Percentiles rank a stretch among this genome's conserved stretches.
Evolutionary conservation across 805 yeast genomes (phyloP).

Genomic region (Tetrapisispora nanseiensis): DNA sequence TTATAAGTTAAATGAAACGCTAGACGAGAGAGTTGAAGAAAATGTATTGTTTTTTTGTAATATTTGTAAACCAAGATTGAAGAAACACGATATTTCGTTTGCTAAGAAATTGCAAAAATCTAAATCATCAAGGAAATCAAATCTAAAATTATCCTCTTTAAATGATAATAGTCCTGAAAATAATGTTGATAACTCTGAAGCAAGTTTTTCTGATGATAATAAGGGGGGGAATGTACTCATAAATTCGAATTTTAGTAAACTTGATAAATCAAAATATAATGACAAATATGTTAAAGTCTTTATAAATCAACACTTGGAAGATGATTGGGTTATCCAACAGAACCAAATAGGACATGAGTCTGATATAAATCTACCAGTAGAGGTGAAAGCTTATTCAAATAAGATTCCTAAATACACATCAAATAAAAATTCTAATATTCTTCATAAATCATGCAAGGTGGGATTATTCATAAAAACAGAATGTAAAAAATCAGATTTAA

Average conservation of each 20-base stretch:
- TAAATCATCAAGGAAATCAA: constrained; percentile 1
- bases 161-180: neutral
- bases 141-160: neutral
- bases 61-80: constrained; percentile 51
- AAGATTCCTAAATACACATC: neutral
- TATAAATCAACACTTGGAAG: constrained; percentile 43
- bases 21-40: constrained; percentile 64
- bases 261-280: constrained; percentile 13
- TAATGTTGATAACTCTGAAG: neutral
- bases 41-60: constrained; percentile 52
- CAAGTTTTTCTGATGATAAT: neutral
- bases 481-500: constrained; percentile 39
- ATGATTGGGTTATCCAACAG: constrained; percentile 27
- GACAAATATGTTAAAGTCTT: constrained; percentile 36
- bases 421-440: neutral
- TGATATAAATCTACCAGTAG: constrained; percentile 13
- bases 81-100: constrained; percentile 32
- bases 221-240: neutral
- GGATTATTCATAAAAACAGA: constrained; percentile 43
- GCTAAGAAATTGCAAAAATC: constrained; percentile 34
- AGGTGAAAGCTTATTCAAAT: constrained; percentile 32
- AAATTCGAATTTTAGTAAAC: neutral
- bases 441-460: neutral
- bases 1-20: constrained; percentile 62
- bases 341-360: constrained; percentile 6